Evolutionary conservation across 495 filamentous ascomycete genomes (phyloP).

Genomic region (Chlorociboria aeruginascens): DNA sequence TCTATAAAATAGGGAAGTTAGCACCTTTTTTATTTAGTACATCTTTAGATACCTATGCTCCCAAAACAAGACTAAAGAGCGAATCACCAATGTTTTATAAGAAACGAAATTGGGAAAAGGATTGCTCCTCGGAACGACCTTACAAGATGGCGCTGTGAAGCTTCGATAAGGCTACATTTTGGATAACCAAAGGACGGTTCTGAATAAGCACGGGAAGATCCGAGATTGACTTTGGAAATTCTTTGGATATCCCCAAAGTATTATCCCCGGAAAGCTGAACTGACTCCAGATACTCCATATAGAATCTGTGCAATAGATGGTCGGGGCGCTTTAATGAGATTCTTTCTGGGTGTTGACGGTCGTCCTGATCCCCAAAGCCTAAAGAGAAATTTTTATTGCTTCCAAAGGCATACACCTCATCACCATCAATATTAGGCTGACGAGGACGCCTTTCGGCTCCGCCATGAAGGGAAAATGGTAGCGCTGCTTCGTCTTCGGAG

Average conservation of each 20-base stretch:
- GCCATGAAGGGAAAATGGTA: not conserved
- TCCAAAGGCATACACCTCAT: slow-evolving; percentile 86
- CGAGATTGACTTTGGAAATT: slow-evolving; percentile 22
- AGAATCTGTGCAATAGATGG: slow-evolving; percentile 59
- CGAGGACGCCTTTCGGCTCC: slow-evolving; percentile 19
- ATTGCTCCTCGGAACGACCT: too few species aligned
- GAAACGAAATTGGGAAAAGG: too few species aligned
- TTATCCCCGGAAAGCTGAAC: slow-evolving; percentile 16
- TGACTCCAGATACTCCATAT: slow-evolving; percentile 41
- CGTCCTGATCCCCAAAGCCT: slow-evolving; percentile 85
- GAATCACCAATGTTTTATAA: too few species aligned
- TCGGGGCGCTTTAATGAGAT: slow-evolving; percentile 68
- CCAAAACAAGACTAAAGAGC: too few species aligned
- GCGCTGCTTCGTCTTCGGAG: slow-evolving; percentile 25
- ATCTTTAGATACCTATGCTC: too few species aligned
- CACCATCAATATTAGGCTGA: slow-evolving; percentile 35
- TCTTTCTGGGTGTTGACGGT: slow-evolving; percentile 85
- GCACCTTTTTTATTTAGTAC: too few species aligned
- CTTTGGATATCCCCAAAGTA: slow-evolving; percentile 11
- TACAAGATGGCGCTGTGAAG: slow-evolving; percentile 73
- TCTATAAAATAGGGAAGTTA: too few species aligned
- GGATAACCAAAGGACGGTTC: slow-evolving; percentile 57
- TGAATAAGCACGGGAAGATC: slow-evolving; percentile 57
- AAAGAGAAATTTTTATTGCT: slow-evolving; percentile 92
- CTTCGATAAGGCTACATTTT: slow-evolving; percentile 77